Percentiles rank a stretch among this genome's conserved stretches.
These are phyloP conservation scores for Aspergillus coremiiformis DNA, from an alignment of 495 filamentous ascomycete species.

Conservation along the genomic window DNA sequence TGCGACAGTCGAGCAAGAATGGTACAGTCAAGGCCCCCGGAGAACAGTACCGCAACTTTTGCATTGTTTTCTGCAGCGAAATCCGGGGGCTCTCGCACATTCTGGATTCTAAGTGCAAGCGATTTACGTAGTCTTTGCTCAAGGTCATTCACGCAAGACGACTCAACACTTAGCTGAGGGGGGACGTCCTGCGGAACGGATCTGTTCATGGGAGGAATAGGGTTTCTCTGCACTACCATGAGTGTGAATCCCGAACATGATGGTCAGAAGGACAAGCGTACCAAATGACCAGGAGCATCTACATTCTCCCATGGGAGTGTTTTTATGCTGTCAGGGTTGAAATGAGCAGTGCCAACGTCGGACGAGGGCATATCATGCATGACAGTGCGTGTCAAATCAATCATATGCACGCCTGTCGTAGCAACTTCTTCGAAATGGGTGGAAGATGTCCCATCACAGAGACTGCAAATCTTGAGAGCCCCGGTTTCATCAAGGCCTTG, in stretches of 20 bases:
- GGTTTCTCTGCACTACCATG: constrained; percentile 40
- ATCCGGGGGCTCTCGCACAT: constrained; percentile 53
- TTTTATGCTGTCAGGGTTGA: constrained; percentile 23
- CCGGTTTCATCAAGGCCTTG: constrained; percentile 36
- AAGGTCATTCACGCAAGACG: constrained; percentile 49
- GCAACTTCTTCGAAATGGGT: constrained; percentile 70
- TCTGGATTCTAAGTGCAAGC: constrained; percentile 54
- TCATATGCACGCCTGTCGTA: constrained; percentile 66
- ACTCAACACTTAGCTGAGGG: constrained; percentile 37
- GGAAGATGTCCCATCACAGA: constrained; percentile 50
- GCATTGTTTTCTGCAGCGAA: constrained; percentile 26
- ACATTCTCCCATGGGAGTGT: constrained; percentile 26
- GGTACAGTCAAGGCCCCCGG: constrained; percentile 89
- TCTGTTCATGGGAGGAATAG: constrained; percentile 57
- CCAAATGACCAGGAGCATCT: constrained; percentile 26
- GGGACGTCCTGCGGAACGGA: constrained; percentile 31
- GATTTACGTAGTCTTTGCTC: constrained; percentile 55
- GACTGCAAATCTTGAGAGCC: constrained; percentile 63
- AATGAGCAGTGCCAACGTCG: not conserved
- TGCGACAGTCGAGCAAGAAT: constrained; percentile 78
- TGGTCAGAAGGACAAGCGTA: constrained; percentile 20
- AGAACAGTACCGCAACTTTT: constrained; percentile 80
- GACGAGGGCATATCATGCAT: not conserved
- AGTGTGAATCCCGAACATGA: not conserved
- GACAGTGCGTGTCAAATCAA: constrained; percentile 42